Conservation (phyloP, 192 early-diverging fungal species). For the Coemansia sp. region DNA sequence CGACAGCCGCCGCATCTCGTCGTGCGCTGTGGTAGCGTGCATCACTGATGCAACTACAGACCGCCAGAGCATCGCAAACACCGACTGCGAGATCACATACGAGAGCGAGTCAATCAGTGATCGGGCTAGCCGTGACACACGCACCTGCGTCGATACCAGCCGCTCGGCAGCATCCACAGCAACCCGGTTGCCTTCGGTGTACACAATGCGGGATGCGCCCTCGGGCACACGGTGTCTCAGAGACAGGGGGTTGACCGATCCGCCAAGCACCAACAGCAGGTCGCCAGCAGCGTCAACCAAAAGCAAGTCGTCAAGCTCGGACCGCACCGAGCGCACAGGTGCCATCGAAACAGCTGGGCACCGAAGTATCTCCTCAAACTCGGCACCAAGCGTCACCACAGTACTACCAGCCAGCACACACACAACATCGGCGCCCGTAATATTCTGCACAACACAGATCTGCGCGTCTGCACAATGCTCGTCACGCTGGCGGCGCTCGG, state of each 20-base stretch:
- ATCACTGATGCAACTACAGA: constrained; percentile 8
- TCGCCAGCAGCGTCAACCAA: constrained; percentile 19
- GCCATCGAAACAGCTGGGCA: constrained; percentile 28
- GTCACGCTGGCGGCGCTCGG: constrained; percentile 16
- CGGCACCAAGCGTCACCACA: constrained; percentile 27
- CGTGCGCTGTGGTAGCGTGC: neutral
- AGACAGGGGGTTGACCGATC: constrained; percentile 2
- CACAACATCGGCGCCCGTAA: constrained; percentile 19
- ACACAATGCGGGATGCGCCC: constrained; percentile 1
- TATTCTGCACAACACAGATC: constrained; percentile 36
- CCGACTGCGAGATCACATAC: constrained; percentile 20
- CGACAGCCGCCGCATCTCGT: constrained; percentile 18
- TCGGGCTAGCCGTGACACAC: constrained; percentile 14
- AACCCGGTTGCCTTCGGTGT: constrained; percentile 5
- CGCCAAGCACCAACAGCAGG: constrained; percentile 15
- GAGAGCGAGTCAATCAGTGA: constrained; percentile 22
- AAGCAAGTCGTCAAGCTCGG: constrained; percentile 30
- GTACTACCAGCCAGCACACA: constrained; percentile 21
- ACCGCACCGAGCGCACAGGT: constrained; percentile 8
- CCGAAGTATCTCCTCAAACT: constrained; percentile 28
- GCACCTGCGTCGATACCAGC: constrained; percentile 6
- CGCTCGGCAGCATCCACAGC: neutral
- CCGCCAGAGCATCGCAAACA: constrained; percentile 18
- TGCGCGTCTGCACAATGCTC: constrained; percentile 6
- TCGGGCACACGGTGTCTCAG: neutral